These are phyloP conservation scores for Scedosporium dehoogii DNA, from an alignment of 2,329 filamentous ascomycete genomes.

Conservation along the genomic window DNA sequence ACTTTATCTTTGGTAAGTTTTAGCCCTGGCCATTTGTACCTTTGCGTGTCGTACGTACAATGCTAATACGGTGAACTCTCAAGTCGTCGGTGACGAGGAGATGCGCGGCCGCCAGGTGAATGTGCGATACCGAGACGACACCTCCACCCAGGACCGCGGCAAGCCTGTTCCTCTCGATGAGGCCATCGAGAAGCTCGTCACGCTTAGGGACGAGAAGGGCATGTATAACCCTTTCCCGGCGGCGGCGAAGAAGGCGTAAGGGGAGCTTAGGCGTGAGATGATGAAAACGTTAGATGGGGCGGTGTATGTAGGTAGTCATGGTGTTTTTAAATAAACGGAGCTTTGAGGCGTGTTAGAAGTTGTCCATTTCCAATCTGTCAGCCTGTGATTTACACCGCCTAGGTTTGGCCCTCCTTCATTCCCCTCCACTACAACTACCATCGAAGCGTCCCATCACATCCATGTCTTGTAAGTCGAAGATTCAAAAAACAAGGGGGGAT, in stretches of 20 bases:
- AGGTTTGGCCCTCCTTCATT: too few species aligned
- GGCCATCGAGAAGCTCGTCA: conserved; percentile 43
- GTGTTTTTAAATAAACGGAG: too few species aligned
- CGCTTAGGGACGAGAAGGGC: conserved; percentile 35
- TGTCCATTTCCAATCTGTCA: too few species aligned
- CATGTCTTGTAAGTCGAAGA: too few species aligned
- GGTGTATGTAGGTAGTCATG: neutral
- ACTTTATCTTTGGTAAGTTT: conserved; percentile 63
- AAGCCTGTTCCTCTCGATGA: conserved; percentile 47
- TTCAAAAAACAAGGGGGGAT: too few species aligned
- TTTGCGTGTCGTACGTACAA: neutral
- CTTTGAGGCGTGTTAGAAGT: too few species aligned
- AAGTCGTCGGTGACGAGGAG: conserved; percentile 52
- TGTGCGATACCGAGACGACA: conserved; percentile 54
- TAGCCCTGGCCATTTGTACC: neutral
- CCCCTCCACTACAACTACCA: too few species aligned
- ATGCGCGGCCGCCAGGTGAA: conserved; percentile 50
- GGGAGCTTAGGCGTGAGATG: neutral
- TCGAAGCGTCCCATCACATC: too few species aligned
- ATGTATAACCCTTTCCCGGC: conserved; percentile 13
- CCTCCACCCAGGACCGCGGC: conserved; percentile 49
- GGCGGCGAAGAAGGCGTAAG: conserved; percentile 7
- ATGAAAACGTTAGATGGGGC: neutral
- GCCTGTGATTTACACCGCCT: too few species aligned
- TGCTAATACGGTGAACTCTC: conserved; percentile 15